Conservation (phyloP, 75 land plant species). For the Pinus albicaulis region DNA sequence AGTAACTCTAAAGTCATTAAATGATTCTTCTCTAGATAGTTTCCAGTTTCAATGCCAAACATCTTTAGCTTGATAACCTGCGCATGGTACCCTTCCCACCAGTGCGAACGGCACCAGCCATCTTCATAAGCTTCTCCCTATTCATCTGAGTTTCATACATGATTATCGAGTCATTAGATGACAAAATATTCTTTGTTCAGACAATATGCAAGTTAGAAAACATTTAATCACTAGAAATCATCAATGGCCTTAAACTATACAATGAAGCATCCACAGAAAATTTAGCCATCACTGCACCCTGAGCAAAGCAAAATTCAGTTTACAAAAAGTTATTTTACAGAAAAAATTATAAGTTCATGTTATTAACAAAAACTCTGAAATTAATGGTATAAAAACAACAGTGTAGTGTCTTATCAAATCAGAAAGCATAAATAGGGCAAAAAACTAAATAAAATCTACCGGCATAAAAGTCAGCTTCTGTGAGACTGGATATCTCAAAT, state of each 20-base stretch:
- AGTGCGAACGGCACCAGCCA: constrained; percentile 87
- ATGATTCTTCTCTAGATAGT: background rate
- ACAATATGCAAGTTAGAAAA: background rate
- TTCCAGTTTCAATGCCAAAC: background rate
- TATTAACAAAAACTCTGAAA: background rate
- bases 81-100: constrained; percentile 80
- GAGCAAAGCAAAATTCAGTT: too few relatives aligned
- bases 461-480: background rate
- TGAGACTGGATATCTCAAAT: background rate
- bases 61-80: constrained; percentile 31
- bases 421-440: background rate
- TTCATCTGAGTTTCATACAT: constrained; percentile 47
- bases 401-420: background rate
- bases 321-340: too few relatives aligned
- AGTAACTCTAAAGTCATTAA: background rate
- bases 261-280: too few relatives aligned
- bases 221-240: background rate
- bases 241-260: too few relatives aligned
- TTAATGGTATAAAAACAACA: background rate
- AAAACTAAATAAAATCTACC: background rate
- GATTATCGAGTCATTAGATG: background rate
- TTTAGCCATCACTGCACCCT: too few relatives aligned
- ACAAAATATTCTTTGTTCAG: background rate
- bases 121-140: constrained; percentile 76
- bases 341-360: background rate